These are phyloP conservation scores for Pleurotus giganteus DNA, from an alignment of 768 basidiomycete species.

Conservation along the genomic window DNA sequence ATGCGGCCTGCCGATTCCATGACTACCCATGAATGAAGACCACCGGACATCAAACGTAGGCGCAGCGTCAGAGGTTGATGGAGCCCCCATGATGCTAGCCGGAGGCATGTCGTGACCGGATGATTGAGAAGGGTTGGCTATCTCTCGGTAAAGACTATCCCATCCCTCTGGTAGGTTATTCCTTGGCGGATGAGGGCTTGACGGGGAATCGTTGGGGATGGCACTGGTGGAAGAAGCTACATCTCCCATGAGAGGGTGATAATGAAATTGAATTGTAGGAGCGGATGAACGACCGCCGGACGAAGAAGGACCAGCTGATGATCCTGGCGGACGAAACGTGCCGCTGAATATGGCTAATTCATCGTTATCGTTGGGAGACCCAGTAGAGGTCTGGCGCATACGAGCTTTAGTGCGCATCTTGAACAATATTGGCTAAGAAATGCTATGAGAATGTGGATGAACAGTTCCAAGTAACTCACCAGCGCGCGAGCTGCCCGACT, in stretches of 20 bases:
- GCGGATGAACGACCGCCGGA: not conserved
- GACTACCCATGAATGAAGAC: conserved; percentile 7
- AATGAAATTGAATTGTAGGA: not conserved
- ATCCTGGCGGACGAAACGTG: not conserved
- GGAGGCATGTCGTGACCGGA: not conserved
- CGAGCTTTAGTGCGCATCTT: conserved; percentile 41
- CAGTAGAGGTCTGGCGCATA: not conserved
- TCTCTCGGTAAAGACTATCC: conserved; percentile 5
- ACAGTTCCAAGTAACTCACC: conserved; percentile 26
- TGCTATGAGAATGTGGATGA: not conserved
- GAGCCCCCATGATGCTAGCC: not conserved
- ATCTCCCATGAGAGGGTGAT: not conserved
- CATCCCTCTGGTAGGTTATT: conserved; percentile 1
- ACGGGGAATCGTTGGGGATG: not conserved
- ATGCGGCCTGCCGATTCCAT: not conserved
- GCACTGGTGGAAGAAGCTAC: not conserved
- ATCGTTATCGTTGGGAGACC: not conserved
- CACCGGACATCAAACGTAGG: conserved; percentile 2
- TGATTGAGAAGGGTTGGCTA: not conserved
- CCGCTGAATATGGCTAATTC: conserved; percentile 1
- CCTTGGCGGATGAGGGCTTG: not conserved
- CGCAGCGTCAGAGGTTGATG: not conserved
- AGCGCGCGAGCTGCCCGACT: conserved; percentile 48
- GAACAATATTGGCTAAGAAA: conserved; percentile 41
- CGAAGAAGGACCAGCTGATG: not conserved